These are phyloP conservation scores for Pseudogymnoascus sp. DNA, from an alignment of 2,329 filamentous ascomycete genomes.

Conservation along the genomic window DNA sequence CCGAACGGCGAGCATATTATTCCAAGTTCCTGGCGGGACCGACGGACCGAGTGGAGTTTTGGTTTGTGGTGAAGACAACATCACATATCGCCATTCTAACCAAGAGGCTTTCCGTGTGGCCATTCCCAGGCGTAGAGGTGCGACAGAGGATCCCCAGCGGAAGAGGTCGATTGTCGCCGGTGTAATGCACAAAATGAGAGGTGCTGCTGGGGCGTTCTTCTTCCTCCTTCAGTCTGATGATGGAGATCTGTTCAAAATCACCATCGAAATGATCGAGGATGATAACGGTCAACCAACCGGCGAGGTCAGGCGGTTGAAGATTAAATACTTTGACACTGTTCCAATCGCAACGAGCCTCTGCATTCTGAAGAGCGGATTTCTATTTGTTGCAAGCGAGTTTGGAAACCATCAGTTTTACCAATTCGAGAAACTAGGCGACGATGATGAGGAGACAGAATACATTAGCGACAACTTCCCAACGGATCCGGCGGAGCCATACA, in stretches of 20 bases:
- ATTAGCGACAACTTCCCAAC: slow-evolving; percentile 73
- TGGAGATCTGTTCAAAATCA: slow-evolving; percentile 96
- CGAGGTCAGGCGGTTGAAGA: slow-evolving; percentile 74
- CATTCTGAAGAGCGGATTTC: slow-evolving; percentile 90
- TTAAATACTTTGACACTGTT: slow-evolving; percentile 98
- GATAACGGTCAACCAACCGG: slow-evolving; percentile 68
- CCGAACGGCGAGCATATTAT: slow-evolving; percentile 77
- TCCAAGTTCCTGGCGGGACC: slow-evolving; percentile 88
- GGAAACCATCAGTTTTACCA: slow-evolving; percentile 95
- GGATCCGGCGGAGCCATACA: slow-evolving; percentile 63
- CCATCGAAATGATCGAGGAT: slow-evolving; percentile 81
- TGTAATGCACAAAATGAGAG: slow-evolving; percentile 94
- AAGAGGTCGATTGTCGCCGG: slow-evolving; percentile 82
- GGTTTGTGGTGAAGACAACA: slow-evolving; percentile 87
- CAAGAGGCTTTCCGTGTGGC: slow-evolving; percentile 82
- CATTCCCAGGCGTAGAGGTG: slow-evolving; percentile 77
- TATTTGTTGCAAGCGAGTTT: slow-evolving; percentile 86
- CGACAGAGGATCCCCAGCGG: slow-evolving; percentile 84
- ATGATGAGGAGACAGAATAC: slow-evolving; percentile 84
- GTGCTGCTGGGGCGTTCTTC: slow-evolving; percentile 79
- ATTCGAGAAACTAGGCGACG: slow-evolving; percentile 93
- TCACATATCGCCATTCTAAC: slow-evolving; percentile 96
- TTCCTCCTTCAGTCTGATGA: slow-evolving; percentile 94
- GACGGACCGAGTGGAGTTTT: slow-evolving; percentile 93
- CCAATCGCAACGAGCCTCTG: slow-evolving; percentile 80